phyloP scores from a whole-genome alignment of 139 green algal genomes.

The Chlamydomonas applanata region DNA sequence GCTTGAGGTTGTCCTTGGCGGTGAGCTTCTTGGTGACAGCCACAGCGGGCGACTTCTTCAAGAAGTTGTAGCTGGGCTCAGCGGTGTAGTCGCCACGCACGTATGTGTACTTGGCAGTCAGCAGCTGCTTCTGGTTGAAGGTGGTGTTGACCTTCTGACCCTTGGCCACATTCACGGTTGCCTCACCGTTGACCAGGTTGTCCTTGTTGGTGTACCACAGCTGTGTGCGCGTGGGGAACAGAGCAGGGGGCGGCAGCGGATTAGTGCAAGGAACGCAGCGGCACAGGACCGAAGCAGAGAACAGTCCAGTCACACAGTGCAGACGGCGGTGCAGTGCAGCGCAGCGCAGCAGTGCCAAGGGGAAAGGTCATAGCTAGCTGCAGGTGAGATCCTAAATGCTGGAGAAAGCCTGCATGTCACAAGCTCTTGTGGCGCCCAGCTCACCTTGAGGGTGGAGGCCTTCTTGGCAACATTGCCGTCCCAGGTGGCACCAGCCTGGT shows the following conservation, averaged over 20 bases:
- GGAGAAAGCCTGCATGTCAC: background rate
- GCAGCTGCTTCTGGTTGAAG: conserved; percentile 35
- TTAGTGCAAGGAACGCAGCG: no score
- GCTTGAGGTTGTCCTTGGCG: conserved; percentile 23
- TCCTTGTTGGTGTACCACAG: conserved; percentile 31
- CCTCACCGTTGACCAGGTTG: conserved; percentile 23
- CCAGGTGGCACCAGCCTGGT: conserved; percentile 23
- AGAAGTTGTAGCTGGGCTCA: conserved; percentile 36
- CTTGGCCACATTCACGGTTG: conserved; percentile 2
- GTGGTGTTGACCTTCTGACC: conserved; percentile 24
- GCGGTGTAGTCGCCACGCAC: conserved; percentile 14
- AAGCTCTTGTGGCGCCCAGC: no score
- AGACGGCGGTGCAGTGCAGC: no score
- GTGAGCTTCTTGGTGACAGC: conserved; percentile 22
- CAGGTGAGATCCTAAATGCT: background rate
- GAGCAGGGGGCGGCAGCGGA: no score
- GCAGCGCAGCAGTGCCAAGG: no score
- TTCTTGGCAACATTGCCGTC: conserved; percentile 17
- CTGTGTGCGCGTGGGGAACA: background rate
- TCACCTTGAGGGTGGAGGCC: conserved; percentile 21
- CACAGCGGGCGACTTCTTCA: conserved; percentile 14
- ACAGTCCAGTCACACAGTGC: no score
- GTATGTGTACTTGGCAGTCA: conserved; percentile 29
- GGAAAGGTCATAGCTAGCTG: no score
- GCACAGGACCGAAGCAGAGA: no score